A percentile compares a stretch with the other conserved stretches of the same genome.
Conservation (phyloP, 2,329 filamentous ascomycete species). For the Tolypocladium guangdongense region DNA sequence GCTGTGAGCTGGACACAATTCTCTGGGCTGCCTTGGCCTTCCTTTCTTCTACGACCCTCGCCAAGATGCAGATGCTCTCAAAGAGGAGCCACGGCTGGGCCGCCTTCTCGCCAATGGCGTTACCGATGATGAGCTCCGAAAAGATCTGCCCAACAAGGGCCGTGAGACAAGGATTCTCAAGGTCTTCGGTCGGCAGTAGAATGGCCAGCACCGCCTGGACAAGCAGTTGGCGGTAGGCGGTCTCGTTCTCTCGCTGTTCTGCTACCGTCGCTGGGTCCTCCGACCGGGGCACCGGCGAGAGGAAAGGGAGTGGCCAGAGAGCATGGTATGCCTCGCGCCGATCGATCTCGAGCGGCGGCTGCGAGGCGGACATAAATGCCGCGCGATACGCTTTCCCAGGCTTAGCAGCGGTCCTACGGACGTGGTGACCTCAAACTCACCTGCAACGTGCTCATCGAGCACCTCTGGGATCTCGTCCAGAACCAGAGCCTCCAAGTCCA, state of each 20-base stretch:
- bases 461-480: conserved; percentile 82
- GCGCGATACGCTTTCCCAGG: conserved; percentile 56
- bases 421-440: conserved; percentile 31
- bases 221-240: conserved; percentile 77
- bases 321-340: conserved; percentile 70
- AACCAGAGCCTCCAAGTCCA: conserved; percentile 73
- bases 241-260: conserved; percentile 66
- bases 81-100: conserved; percentile 85
- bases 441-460: conserved; percentile 67
- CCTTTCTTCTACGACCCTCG: conserved; percentile 26
- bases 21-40: conserved; percentile 10
- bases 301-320: conserved; percentile 66
- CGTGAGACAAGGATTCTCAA: conserved; percentile 77
- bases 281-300: conserved; percentile 62
- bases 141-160: conserved; percentile 79
- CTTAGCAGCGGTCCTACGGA: background rate
- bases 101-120: conserved; percentile 65
- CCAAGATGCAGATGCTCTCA: conserved; percentile 68
- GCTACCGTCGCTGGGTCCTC: conserved; percentile 37
- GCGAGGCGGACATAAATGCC: conserved; percentile 46
- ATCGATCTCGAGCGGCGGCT: conserved; percentile 49
- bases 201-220: conserved; percentile 72
- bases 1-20: conserved; percentile 6
- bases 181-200: conserved; percentile 81
- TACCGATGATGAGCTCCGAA: conserved; percentile 80